A percentile compares a stretch with the other conserved stretches of the same genome.
Conservation (phyloP, 2,329 filamentous ascomycete genomes). For the Magnaporthiopsis rhizophila region DNA sequence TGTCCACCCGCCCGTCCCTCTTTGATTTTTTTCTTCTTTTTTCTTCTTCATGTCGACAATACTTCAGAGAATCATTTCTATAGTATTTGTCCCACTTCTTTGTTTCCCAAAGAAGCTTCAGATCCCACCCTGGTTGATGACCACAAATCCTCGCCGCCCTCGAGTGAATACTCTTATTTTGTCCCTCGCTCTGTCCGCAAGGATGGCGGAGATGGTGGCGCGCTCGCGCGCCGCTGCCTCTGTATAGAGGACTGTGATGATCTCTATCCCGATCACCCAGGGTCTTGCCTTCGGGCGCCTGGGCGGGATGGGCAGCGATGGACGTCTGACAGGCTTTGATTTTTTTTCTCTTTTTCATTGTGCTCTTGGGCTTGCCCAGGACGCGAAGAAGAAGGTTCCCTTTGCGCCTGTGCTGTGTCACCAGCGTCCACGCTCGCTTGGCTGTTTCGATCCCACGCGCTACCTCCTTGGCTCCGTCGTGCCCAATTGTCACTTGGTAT, state of each 20-base stretch:
- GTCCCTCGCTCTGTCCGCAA: conserved; percentile 52
- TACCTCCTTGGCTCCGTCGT: no score
- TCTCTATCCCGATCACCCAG: conserved; percentile 64
- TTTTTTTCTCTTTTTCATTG: conserved; percentile 46
- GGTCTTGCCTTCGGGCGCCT: conserved; percentile 71
- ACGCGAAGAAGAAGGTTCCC: conserved; percentile 41
- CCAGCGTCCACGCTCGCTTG: no score
- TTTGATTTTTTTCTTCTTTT: conserved; percentile 33
- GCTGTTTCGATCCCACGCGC: no score
- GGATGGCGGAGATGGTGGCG: conserved; percentile 40
- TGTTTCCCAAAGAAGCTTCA: conserved; percentile 89
- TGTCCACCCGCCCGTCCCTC: conserved; percentile 17
- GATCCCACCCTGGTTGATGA: conserved; percentile 96
- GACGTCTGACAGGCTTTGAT: conserved; percentile 76
- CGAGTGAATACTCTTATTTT: conserved; percentile 67
- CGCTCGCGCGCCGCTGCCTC: conserved; percentile 21
- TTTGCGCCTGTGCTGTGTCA: no score
- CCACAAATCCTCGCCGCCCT: conserved; percentile 73
- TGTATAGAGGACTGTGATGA: conserved; percentile 92
- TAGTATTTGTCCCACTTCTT: conserved; percentile 88
- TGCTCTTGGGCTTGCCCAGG: conserved; percentile 36
- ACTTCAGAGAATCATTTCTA: conserved; percentile 91
- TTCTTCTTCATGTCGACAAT: conserved; percentile 54
- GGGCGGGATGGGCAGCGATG: conserved; percentile 73
- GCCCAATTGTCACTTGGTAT: no score